Conservation (phyloP, 1,139 yeast species). For the Nakaseomyces nivariensis region DNA sequence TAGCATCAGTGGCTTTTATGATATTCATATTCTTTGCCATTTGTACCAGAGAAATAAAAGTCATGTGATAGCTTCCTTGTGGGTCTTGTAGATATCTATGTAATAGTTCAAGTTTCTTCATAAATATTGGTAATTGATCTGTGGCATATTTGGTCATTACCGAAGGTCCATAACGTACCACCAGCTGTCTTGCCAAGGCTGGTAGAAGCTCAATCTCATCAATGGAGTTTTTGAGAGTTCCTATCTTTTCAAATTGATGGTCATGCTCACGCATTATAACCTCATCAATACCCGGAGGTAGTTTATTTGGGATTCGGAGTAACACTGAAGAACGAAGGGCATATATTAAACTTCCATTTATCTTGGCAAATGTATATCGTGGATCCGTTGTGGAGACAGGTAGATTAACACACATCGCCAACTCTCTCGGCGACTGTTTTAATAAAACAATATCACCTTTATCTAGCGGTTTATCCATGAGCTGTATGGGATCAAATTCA, state of each 20-base stretch:
- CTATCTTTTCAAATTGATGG: constrained; percentile 22
- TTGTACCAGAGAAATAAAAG: constrained; percentile 40
- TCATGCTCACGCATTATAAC: constrained; percentile 27
- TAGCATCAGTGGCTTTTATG: constrained; percentile 5
- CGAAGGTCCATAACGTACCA: constrained; percentile 21
- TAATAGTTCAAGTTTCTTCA: constrained; percentile 40
- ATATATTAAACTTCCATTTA: constrained; percentile 47
- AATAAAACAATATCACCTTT: constrained; percentile 41
- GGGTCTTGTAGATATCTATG: constrained; percentile 45
- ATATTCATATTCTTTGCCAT: constrained; percentile 29
- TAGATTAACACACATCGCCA: constrained; percentile 37
- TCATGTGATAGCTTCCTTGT: constrained; percentile 40
- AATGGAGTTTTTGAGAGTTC: constrained; percentile 24
- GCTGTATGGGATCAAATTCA: constrained; percentile 7
- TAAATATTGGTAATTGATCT: constrained; percentile 29
- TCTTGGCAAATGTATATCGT: constrained; percentile 45
- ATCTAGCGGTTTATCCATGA: constrained; percentile 25
- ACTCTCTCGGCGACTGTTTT: constrained; percentile 29
- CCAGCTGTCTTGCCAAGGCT: constrained; percentile 23
- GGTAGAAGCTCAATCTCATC: constrained; percentile 19
- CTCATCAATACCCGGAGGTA: constrained; percentile 9
- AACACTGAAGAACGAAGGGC: constrained; percentile 38
- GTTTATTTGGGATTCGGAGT: constrained; percentile 41
- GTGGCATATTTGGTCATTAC: constrained; percentile 29
- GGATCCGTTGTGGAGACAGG: constrained; percentile 36